Evolutionary conservation across 1,139 yeast genomes (phyloP).

Genomic region (Nakaseomyces bracarensis): DNA sequence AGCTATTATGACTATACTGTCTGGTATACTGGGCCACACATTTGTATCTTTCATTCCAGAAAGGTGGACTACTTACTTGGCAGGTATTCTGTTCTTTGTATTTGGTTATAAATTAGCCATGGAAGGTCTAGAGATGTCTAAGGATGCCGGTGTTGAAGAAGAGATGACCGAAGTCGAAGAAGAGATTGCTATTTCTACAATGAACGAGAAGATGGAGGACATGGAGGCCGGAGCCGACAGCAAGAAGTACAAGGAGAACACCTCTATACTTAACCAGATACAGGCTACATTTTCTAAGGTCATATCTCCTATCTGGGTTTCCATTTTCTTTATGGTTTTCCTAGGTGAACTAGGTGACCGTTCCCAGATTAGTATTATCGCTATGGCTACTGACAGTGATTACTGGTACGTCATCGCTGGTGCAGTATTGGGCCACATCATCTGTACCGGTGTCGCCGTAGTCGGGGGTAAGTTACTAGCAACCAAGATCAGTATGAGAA

Average conservation of each 20-base stretch:
- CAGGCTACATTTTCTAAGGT: constrained; percentile 51
- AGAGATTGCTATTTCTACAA: constrained; percentile 64
- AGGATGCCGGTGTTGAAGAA: constrained; percentile 79
- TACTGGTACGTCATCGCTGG: constrained; percentile 87
- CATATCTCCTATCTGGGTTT: constrained; percentile 86
- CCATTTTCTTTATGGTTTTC: constrained; percentile 92
- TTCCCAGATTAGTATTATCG: constrained; percentile 95
- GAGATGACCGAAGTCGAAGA: constrained; percentile 96
- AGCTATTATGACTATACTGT: constrained; percentile 80
- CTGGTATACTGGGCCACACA: constrained; percentile 88
- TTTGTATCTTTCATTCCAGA: constrained; percentile 78
- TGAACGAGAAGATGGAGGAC: constrained; percentile 44
- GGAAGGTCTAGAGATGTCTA: constrained; percentile 81
- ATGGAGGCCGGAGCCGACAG: constrained; percentile 47
- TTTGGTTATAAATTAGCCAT: constrained; percentile 70
- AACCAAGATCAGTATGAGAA: constrained; percentile 80
- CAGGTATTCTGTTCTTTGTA: constrained; percentile 69
- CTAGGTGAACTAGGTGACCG: constrained; percentile 99
- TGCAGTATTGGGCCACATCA: constrained; percentile 79
- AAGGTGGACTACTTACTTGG: constrained; percentile 69
- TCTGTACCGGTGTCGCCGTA: constrained; percentile 92
- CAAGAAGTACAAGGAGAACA: constrained; percentile 9
- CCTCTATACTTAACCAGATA: constrained; percentile 20
- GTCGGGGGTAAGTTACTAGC: constrained; percentile 88
- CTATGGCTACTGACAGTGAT: constrained; percentile 96